Base-by-base conservation (phyloP, 352 stramenopile genomes). In the Phytophthora pisi region DNA sequence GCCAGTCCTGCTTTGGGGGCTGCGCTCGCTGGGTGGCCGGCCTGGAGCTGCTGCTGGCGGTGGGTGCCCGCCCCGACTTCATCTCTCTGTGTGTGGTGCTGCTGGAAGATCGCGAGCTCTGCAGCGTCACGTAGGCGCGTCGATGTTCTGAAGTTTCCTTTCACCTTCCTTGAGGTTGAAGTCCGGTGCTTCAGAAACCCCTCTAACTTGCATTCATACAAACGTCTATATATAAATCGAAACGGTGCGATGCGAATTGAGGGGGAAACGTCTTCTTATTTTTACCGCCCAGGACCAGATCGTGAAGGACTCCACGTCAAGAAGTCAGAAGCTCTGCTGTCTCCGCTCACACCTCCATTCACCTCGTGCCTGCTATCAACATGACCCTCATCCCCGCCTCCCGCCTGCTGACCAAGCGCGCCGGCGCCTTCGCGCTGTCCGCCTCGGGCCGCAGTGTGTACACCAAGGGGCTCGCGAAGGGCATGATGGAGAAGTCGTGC, bases 401-500 rank as follows among this genome's bases (percentile, higher is more conserved):
- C 42, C 71, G 71, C 51, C 34, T 76, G 8, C 31, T 76, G 31
- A 59, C 58, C 42, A 70, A 70, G 46, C 57, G 59, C 52, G 18
- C 34, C 7, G 47, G 59, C 20, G 65, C 54, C 51, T 72, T 70
- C 50, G 28, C 50, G 45, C 43, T 66, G 38, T 31, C 42, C 28
- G 50, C 34, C 56, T 72, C 36, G 28, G 57, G 62, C 36, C 67
- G 61, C 34, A 87, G 81, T 70, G 78, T 92, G 61, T 94, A 94
- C 71, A 77, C 82, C 67, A 94, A 94, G 59, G 86, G 86, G 10
- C 81, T 90, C 40, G 96, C 96, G 55, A 87, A 89, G 53, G 87
- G 98, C 71, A 95, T 97, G 67, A 96, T 96, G 79, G 77, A 88
- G 66, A 97, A 98, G 66, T 97, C 86, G 67, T 98, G 95, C 73